Base-by-base conservation (phyloP, 768 basidiomycete species). In the Phlebiopsis flavidoalba region DNA sequence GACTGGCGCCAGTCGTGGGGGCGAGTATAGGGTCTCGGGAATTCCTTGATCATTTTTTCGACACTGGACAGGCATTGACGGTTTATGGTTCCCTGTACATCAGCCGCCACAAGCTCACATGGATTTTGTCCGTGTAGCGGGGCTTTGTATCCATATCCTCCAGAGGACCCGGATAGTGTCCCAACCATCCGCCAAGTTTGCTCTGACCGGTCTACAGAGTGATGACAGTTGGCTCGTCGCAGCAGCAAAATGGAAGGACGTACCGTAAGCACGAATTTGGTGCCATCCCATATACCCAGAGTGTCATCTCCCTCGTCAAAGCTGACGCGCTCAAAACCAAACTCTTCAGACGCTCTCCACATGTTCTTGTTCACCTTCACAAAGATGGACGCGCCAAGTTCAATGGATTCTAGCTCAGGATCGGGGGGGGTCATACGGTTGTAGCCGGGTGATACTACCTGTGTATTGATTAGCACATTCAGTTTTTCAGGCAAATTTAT, bases 341-440 rank as follows among this genome's bases (percentile, higher is more conserved):
- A 95, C 57, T 91, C 91, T 40, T 88, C 79, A 0, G 86, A 81
- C 2, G 95, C 95, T 58, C 92, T 84, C 76, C 78, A 75, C 57
- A 88, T 57, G 69, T 88, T 87, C 69, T 77, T 86, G 75, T 97
- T 94, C 5, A 78, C 82, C 58, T 80, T 65, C 12, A 95, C 88
- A 68, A 95, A 97, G 59, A 95, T 88, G n/a, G 87, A 88, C 0
- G 88, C 95, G 0, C 95, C 95, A 1, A 95, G 77, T 68, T 97
- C 95, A 24, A 92, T 73, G 22, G 86, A 83, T 24, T 80, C 79
- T 17, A 88, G 77, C 4, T 74, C 70, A 49, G 82, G 73, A 63
- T 86, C 81, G n/a, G n/a, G n/a, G n/a, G n/a, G n/a, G n/a, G 53
- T 74, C 74, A 70, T 93, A 85, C 5, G 93, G 93, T 64, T 88